Evolutionary conservation across 2,329 filamentous ascomycete species (phyloP).

Genomic region (Paraphoma sp.): DNA sequence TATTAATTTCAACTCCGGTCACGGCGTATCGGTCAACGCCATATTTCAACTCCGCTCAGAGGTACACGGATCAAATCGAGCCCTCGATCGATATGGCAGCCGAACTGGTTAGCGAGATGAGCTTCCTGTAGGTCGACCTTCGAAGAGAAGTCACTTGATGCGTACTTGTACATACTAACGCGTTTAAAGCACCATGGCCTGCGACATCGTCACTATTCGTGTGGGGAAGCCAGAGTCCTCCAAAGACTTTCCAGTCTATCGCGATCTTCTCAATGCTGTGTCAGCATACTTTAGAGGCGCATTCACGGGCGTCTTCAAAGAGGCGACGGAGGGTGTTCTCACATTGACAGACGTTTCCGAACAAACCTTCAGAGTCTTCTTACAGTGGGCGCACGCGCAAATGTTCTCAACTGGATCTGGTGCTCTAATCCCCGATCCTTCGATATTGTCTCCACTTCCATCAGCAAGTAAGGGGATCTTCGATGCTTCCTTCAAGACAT

Average conservation of each 20-base stretch:
- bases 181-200: background rate
- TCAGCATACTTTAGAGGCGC: conserved; percentile 8
- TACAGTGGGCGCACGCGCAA: conserved; percentile 13
- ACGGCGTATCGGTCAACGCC: no score
- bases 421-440: background rate
- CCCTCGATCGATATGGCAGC: background rate
- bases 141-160: no score
- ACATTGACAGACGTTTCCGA: conserved; percentile 8
- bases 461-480: background rate
- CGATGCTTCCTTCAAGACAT: no score
- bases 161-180: background rate
- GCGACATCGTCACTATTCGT: conserved; percentile 12
- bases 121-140: background rate
- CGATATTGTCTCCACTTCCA: background rate
- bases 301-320: conserved; percentile 14
- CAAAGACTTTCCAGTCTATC: conserved; percentile 6
- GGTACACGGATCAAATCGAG: no score
- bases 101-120: background rate
- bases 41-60: no score
- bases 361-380: conserved; percentile 12
- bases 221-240: conserved; percentile 1
- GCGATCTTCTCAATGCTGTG: conserved; percentile 6
- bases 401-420: background rate
- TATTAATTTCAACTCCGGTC: no score
- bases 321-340: conserved; percentile 7